Conservation (phyloP, 1,284 basidiomycete species). For the Rhodotorula glutinis region DNA sequence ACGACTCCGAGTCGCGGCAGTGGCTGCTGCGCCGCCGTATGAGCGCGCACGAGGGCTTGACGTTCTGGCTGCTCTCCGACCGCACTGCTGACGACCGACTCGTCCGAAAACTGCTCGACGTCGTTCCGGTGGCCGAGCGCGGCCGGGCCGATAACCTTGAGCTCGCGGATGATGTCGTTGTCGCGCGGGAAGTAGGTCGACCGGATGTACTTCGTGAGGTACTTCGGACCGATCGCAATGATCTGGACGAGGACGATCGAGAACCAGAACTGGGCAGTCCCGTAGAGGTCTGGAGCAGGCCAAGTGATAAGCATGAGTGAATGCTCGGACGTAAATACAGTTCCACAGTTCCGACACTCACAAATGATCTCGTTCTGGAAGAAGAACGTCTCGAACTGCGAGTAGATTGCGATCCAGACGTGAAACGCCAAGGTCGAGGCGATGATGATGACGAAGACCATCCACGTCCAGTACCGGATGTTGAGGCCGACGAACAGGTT, state of each 20-base stretch:
- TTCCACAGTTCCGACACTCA: conserved; percentile 6
- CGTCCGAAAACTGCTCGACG: conserved; percentile 4
- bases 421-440: conserved; percentile 71
- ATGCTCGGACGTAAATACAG: not conserved
- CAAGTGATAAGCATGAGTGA: not conserved
- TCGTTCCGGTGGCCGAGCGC: conserved; percentile 4
- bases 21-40: conserved; percentile 5
- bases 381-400: conserved; percentile 64
- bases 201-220: conserved; percentile 53
- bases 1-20: not conserved
- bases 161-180: conserved; percentile 78
- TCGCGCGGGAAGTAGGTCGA: conserved; percentile 69
- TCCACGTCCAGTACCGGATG: conserved; percentile 83
- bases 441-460: conserved; percentile 74
- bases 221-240: conserved; percentile 63
- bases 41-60: conserved; percentile 5
- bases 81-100: not conserved
- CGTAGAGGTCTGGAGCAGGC: conserved; percentile 60
- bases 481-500: conserved; percentile 86
- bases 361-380: conserved; percentile 62
- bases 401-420: conserved; percentile 81
- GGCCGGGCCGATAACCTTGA: conserved; percentile 16
- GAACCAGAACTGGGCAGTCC: conserved; percentile 76
- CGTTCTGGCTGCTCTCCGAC: not conserved
- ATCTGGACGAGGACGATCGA: conserved; percentile 65